phyloP scores from a whole-genome alignment of 2,329 filamentous ascomycete species.

The Trichoderma oligosporum region DNA sequence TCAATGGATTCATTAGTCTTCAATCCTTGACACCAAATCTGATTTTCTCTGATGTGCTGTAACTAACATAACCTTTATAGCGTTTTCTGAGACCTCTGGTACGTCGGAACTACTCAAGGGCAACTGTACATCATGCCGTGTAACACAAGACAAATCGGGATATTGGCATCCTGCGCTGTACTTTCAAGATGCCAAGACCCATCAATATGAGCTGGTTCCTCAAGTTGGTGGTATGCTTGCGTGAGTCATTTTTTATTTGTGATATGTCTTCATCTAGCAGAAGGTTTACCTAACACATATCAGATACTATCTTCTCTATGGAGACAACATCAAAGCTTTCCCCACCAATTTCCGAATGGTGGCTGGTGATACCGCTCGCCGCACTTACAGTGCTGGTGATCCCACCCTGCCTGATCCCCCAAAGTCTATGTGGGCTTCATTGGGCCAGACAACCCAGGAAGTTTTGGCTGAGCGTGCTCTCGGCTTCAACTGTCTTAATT shows the following conservation, averaged over 20 bases:
- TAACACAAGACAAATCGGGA: conserved; percentile 77
- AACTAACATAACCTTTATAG: conserved; percentile 41
- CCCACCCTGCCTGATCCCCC: conserved; percentile 59
- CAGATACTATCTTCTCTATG: conserved; percentile 80
- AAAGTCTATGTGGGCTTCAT: conserved; percentile 65
- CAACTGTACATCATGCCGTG: conserved; percentile 75
- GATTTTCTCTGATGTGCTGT: neutral
- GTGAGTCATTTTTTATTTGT: conserved; percentile 49
- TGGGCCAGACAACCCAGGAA: conserved; percentile 62
- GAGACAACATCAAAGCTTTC: conserved; percentile 66
- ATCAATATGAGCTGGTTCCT: conserved; percentile 63
- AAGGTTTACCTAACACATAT: neutral
- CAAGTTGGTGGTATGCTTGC: conserved; percentile 81
- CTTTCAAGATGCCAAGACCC: conserved; percentile 64
- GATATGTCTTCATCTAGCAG: neutral
- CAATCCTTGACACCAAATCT: neutral
- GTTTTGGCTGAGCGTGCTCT: conserved; percentile 75
- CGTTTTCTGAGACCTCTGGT: conserved; percentile 57
- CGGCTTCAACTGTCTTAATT: conserved; percentile 95
- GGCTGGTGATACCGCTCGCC: conserved; percentile 64
- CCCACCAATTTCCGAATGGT: conserved; percentile 78
- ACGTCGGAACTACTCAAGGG: conserved; percentile 56
- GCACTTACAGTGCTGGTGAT: conserved; percentile 66
- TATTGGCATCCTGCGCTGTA: conserved; percentile 83
- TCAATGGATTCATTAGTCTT: neutral